Conservation (phyloP, 2,329 filamentous ascomycete genomes). For the Arthrobotrys pseudoclavata region DNA sequence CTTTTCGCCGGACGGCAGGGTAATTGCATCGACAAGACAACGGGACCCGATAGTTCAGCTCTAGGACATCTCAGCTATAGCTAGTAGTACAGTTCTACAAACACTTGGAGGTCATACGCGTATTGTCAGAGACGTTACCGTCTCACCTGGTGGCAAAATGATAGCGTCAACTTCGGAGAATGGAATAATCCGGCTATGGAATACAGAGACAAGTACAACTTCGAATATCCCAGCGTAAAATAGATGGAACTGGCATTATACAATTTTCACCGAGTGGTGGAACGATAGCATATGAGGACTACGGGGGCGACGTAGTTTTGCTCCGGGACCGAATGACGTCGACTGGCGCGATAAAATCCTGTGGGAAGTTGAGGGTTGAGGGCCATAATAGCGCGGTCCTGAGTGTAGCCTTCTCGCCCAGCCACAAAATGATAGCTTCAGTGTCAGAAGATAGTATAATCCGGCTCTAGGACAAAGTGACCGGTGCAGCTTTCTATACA, state of each 20-base stretch:
- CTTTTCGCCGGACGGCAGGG: conserved; percentile 76
- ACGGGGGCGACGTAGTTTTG: conserved; percentile 65
- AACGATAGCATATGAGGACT: neutral
- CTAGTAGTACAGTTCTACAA: neutral
- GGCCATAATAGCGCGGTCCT: no score
- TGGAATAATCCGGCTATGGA: conserved; percentile 24
- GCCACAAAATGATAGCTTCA: conserved; percentile 84
- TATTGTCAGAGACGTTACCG: neutral
- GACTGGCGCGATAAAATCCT: no score
- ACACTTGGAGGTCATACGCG: no score
- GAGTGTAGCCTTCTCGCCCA: no score
- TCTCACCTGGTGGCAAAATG: conserved; percentile 64
- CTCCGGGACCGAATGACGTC: conserved; percentile 78
- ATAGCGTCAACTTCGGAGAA: conserved; percentile 76
- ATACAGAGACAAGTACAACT: neutral
- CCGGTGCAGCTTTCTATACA: conserved; percentile 73
- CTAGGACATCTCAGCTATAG: conserved; percentile 9
- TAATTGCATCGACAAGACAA: conserved; percentile 79
- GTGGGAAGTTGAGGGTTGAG: no score
- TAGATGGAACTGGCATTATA: conserved; percentile 67
- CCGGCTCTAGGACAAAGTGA: conserved; percentile 33
- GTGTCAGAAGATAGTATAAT: conserved; percentile 83
- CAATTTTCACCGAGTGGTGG: conserved; percentile 64
- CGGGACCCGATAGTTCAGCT: conserved; percentile 2
- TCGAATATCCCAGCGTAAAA: neutral